Percentiles rank a stretch among this genome's conserved stretches.
phyloP scores from a whole-genome alignment of 129 eudicot species.

The Flaveria ramosissima region DNA sequence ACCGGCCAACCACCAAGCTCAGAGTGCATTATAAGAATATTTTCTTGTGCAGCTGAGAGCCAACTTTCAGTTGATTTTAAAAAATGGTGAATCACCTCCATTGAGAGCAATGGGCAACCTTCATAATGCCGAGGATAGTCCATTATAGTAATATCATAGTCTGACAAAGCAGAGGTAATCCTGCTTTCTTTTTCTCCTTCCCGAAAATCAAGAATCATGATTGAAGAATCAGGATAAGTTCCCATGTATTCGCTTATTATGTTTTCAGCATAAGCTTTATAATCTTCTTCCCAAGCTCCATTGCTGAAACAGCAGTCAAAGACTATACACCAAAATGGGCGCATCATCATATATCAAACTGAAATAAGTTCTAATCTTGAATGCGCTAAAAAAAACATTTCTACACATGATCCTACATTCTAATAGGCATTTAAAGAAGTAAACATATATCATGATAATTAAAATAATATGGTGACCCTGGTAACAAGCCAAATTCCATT shows the following conservation, averaged over 20 bases:
- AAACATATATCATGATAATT: not conserved
- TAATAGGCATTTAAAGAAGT: not conserved
- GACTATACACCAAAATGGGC: constrained; percentile 40
- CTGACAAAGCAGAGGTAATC: constrained; percentile 51
- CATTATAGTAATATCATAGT: constrained; percentile 67
- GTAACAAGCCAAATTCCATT: no score
- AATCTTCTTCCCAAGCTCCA: constrained; percentile 59
- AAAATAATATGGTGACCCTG: not conserved
- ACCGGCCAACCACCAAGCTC: constrained; percentile 91
- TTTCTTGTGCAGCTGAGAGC: constrained; percentile 66
- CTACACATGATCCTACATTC: not conserved
- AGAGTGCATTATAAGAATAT: constrained; percentile 77
- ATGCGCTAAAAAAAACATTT: not conserved
- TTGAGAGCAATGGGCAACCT: constrained; percentile 73
- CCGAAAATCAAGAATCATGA: constrained; percentile 67
- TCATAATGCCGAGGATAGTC: constrained; percentile 82
- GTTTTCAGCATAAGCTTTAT: constrained; percentile 55
- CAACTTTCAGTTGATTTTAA: constrained; percentile 77
- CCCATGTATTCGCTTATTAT: constrained; percentile 48
- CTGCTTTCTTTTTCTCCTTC: constrained; percentile 59
- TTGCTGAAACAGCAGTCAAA: constrained; percentile 76
- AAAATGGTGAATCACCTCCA: constrained; percentile 84
- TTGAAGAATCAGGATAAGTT: constrained; percentile 61
- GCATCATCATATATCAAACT: constrained; percentile 8
- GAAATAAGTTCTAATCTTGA: not conserved